A percentile compares a stretch with the other conserved stretches of the same genome.
Evolutionary conservation across 225 moss, liverwort and hornwort genomes (phyloP).

Genomic region (Rhytidiadelphus loreus): DNA sequence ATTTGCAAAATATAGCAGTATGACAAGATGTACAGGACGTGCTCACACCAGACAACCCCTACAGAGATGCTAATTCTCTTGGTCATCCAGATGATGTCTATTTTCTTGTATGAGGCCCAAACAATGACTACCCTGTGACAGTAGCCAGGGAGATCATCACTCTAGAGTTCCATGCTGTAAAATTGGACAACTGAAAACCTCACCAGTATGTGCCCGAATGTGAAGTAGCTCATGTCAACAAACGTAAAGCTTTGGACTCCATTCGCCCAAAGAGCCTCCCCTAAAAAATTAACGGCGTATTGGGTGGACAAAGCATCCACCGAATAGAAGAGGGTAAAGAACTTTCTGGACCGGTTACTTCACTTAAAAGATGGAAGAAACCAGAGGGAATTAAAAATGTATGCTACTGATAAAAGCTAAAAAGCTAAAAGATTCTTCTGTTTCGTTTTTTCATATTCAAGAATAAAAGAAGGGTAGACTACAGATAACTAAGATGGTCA

Average conservation of each 20-base stretch:
- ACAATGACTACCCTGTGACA: constrained; percentile 8
- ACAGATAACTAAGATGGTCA: not conserved
- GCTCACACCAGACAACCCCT: not conserved
- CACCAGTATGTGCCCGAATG: not conserved
- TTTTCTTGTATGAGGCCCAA: constrained; percentile 16
- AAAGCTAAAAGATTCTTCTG: not conserved
- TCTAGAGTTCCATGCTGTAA: constrained; percentile 13
- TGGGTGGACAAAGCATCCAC: not conserved
- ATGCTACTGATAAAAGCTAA: not conserved
- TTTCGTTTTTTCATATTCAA: not conserved
- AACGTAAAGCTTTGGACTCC: constrained; percentile 17
- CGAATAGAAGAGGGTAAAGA: constrained; percentile 1
- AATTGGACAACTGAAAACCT: constrained; percentile 1
- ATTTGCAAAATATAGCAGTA: not conserved
- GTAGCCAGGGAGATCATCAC: constrained; percentile 19
- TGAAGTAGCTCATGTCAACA: not conserved
- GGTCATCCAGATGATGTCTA: not conserved
- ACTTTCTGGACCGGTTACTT: constrained; percentile 28
- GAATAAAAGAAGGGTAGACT: not conserved
- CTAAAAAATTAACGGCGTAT: constrained; percentile 4
- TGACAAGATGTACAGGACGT: not conserved
- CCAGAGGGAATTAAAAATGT: constrained; percentile 17
- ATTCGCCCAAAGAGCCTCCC: constrained; percentile 25
- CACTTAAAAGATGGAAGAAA: constrained; percentile 62
- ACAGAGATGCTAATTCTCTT: not conserved